Conservation (phyloP, 768 basidiomycete genomes). For the Strobilomyces dryophilus region DNA sequence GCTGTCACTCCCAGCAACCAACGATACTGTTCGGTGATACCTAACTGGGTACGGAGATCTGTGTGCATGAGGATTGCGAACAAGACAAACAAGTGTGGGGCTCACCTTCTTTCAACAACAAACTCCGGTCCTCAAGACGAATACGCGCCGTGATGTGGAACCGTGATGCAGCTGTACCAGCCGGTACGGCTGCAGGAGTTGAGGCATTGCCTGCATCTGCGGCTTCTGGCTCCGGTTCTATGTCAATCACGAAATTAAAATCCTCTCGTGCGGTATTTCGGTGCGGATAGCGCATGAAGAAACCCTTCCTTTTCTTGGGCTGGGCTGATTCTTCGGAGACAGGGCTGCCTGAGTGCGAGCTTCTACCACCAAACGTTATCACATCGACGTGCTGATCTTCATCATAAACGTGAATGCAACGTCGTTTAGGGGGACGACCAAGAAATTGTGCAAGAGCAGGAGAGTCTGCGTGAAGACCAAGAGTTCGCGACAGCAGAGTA, state of each 20-base stretch:
- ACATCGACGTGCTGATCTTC: constrained; percentile 36
- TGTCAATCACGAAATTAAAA: constrained; percentile 29
- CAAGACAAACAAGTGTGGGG: background rate
- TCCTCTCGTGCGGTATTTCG: constrained; percentile 39
- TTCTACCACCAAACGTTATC: constrained; percentile 9
- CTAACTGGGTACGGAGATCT: constrained; percentile 32
- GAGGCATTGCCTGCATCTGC: background rate
- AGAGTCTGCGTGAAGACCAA: constrained; percentile 49
- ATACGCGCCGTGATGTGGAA: constrained; percentile 47
- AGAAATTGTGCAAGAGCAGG: constrained; percentile 50
- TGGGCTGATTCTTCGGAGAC: background rate
- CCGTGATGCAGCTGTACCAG: constrained; percentile 28
- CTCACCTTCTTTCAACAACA: constrained; percentile 40
- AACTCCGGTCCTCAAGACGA: constrained; percentile 40
- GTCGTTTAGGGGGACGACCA: constrained; percentile 39
- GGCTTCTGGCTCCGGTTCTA: background rate
- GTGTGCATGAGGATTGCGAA: constrained; percentile 4
- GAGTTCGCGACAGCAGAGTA: constrained; percentile 42
- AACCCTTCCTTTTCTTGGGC: constrained; percentile 16
- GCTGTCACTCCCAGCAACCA: constrained; percentile 44
- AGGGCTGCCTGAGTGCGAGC: background rate
- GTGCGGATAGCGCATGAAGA: constrained; percentile 39
- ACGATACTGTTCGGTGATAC: constrained; percentile 37
- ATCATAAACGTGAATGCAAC: constrained; percentile 36
- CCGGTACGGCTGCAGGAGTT: constrained; percentile 4